phyloP scores from a whole-genome alignment of 1,139 yeast genomes.

The Geotrichum reessii region DNA sequence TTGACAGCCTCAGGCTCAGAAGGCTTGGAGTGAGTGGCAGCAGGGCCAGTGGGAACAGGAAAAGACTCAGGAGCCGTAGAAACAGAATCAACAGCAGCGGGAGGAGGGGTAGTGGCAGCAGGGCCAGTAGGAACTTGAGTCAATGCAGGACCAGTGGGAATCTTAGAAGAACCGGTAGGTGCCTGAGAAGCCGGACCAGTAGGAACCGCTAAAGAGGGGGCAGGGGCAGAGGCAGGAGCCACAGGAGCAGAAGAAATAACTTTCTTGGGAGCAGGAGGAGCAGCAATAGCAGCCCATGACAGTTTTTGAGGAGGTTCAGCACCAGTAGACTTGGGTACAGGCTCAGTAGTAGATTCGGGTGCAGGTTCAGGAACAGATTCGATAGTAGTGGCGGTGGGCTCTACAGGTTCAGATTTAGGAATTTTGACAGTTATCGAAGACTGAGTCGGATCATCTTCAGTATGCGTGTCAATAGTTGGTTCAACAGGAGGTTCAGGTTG shows the following conservation, averaged over 20 bases:
- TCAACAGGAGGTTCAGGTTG: slow-evolving; percentile 13
- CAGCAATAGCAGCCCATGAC: slow-evolving; percentile 19
- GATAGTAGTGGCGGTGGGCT: slow-evolving; percentile 15
- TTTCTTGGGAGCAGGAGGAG: slow-evolving; percentile 18
- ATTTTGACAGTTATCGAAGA: slow-evolving; percentile 19
- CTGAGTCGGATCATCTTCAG: slow-evolving; percentile 15
- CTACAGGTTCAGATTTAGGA: slow-evolving; percentile 13
- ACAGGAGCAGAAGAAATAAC: slow-evolving; percentile 11
- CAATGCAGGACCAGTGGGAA: slow-evolving; percentile 13
- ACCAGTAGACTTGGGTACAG: slow-evolving; percentile 28
- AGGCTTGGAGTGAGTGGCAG: slow-evolving; percentile 20
- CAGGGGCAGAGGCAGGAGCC: slow-evolving; percentile 18
- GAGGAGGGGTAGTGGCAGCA: slow-evolving; percentile 15
- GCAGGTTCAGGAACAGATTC: slow-evolving; percentile 21
- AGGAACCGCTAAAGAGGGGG: slow-evolving; percentile 13
- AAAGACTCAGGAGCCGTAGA: neutral
- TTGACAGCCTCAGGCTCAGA: slow-evolving; percentile 27
- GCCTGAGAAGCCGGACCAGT: slow-evolving; percentile 19
- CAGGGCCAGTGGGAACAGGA: slow-evolving; percentile 19
- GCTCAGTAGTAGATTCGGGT: slow-evolving; percentile 19
- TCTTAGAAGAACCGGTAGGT: slow-evolving; percentile 18
- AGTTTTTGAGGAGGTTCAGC: slow-evolving; percentile 23
- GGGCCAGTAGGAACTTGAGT: slow-evolving; percentile 18
- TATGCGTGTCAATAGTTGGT: slow-evolving; percentile 17
- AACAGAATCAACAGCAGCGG: neutral